Conservation (phyloP, 768 basidiomycete species). For the Pleurotus djamor region DNA sequence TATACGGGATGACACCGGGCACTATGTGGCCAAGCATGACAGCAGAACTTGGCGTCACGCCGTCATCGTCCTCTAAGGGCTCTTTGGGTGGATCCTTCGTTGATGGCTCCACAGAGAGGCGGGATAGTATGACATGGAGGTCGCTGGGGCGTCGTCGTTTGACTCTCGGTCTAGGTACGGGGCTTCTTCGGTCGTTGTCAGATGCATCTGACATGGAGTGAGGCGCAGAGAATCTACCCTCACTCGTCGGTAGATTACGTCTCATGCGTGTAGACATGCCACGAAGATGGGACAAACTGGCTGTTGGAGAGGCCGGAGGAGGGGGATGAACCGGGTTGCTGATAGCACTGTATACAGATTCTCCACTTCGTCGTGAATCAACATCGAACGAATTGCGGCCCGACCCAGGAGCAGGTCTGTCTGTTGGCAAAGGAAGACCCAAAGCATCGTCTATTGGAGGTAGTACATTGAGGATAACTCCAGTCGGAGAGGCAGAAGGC, state of each 20-base stretch:
- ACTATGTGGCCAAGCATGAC: not conserved
- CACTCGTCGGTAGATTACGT: slow-evolving; percentile 35
- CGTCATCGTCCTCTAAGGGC: slow-evolving; percentile 4
- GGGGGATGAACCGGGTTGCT: slow-evolving; percentile 20
- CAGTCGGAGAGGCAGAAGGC: slow-evolving; percentile 10
- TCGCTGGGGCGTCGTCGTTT: not conserved
- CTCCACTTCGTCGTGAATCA: slow-evolving; percentile 40
- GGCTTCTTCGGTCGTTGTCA: slow-evolving; percentile 9
- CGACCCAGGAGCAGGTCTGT: slow-evolving; percentile 45
- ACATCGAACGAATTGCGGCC: slow-evolving; percentile 44
- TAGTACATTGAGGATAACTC: slow-evolving; percentile 4
- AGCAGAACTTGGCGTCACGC: not conserved
- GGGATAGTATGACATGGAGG: not conserved
- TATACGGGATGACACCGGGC: slow-evolving; percentile 2
- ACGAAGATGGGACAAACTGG: slow-evolving; percentile 37
- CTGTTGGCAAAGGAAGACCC: slow-evolving; percentile 46
- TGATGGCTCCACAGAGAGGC: not conserved
- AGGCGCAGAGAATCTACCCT: slow-evolving; percentile 36
- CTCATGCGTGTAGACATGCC: slow-evolving; percentile 32
- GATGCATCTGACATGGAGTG: slow-evolving; percentile 44
- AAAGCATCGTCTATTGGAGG: slow-evolving; percentile 16
- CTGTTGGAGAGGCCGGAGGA: slow-evolving; percentile 36
- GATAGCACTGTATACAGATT: slow-evolving; percentile 39
- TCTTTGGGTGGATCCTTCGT: not conserved
- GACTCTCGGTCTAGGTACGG: not conserved